Percentiles rank a stretch among this genome's conserved stretches.
These are phyloP conservation scores for Leccinum fallax DNA, from an alignment of 1,284 basidiomycete species.

Conservation along the genomic window DNA sequence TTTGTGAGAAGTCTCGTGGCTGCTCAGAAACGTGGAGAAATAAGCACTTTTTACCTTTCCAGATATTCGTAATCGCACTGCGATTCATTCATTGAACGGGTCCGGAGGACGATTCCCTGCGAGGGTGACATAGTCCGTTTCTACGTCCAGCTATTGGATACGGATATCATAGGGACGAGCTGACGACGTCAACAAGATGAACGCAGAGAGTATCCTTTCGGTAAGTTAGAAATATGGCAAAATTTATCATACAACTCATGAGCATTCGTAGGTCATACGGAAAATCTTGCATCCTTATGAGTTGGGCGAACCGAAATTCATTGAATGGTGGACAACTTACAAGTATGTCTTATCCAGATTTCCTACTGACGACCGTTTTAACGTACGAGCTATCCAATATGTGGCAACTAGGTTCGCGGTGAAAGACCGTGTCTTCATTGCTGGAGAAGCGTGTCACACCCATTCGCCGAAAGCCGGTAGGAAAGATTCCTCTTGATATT, in stretches of 20 bases:
- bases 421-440: not conserved
- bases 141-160: slow-evolving; percentile 68
- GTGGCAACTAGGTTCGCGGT: not conserved
- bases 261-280: slow-evolving; percentile 47
- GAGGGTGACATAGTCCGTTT: slow-evolving; percentile 69
- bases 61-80: not conserved
- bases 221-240: not conserved
- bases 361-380: not conserved
- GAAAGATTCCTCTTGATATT: not conserved
- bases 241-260: not conserved
- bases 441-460: slow-evolving; percentile 1
- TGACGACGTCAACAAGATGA: slow-evolving; percentile 49
- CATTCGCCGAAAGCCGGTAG: not conserved
- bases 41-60: not conserved
- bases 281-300: slow-evolving; percentile 43
- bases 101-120: slow-evolving; percentile 48
- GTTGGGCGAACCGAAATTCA: not conserved
- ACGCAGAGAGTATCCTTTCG: slow-evolving; percentile 61
- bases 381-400: not conserved
- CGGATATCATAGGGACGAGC: slow-evolving; percentile 42
- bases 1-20: slow-evolving; percentile 40
- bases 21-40: not conserved
- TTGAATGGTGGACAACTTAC: not conserved
- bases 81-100: not conserved
- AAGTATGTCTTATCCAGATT: not conserved